phyloP scores from a whole-genome alignment of 2,329 filamentous ascomycete genomes.

The Aureobasidium sp. region DNA sequence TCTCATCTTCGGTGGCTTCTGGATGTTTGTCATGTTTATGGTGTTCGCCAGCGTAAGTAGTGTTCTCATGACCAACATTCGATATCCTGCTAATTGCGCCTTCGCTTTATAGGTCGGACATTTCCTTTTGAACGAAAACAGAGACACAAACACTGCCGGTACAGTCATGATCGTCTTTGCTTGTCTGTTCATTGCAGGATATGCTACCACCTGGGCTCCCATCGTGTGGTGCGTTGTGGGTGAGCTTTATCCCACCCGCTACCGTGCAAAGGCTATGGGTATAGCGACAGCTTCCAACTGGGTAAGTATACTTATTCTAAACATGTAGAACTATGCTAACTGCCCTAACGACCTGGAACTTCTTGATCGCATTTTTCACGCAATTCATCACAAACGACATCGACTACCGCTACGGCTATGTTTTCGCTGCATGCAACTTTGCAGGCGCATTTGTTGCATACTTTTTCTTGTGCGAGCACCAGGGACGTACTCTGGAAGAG shows the following conservation, averaged over 20 bases:
- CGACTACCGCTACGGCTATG: slow-evolving; percentile 34
- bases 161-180: slow-evolving; percentile 60
- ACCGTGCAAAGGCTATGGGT: slow-evolving; percentile 46
- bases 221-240: slow-evolving; percentile 64
- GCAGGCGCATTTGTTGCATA: slow-evolving; percentile 29
- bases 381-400: slow-evolving; percentile 33
- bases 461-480: slow-evolving; percentile 34
- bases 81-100: no score
- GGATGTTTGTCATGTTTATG: slow-evolving; percentile 48
- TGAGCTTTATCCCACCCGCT: slow-evolving; percentile 58
- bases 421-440: slow-evolving; percentile 33
- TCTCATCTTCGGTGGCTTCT: slow-evolving; percentile 39
- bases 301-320: slow-evolving; percentile 21
- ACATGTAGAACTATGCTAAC: no score
- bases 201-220: slow-evolving; percentile 56
- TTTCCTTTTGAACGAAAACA: slow-evolving; percentile 15
- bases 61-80: no score
- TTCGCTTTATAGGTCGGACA: no score
- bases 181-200: slow-evolving; percentile 57
- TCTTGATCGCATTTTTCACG: slow-evolving; percentile 32
- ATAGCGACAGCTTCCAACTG: slow-evolving; percentile 57
- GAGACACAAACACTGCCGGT: slow-evolving; percentile 40
- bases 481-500: slow-evolving; percentile 33
- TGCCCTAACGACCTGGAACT: slow-evolving; percentile 28
- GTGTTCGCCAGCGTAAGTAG: slow-evolving; percentile 41